Percentiles rank a stretch among this genome's conserved stretches.
These are phyloP conservation scores for Saitoella complicata DNA, from an alignment of 805 yeast species.

Conservation along the genomic window DNA sequence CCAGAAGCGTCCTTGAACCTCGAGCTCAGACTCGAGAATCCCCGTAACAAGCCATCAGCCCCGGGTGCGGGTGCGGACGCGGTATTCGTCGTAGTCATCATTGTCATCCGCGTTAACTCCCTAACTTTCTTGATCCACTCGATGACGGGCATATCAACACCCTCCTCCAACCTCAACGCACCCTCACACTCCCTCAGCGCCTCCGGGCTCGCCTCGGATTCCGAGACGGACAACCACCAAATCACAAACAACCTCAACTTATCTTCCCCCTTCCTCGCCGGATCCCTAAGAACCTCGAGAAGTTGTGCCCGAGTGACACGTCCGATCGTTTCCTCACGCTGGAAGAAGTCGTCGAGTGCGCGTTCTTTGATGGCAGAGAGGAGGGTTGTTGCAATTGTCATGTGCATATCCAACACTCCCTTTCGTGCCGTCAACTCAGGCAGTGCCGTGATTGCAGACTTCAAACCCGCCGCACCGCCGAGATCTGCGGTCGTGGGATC, in stretches of 20 bases:
- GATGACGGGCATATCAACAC: slow-evolving; percentile 40
- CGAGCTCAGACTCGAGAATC: slow-evolving; percentile 58
- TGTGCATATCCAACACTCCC: slow-evolving; percentile 82
- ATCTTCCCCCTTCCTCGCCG: slow-evolving; percentile 47
- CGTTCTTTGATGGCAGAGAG: slow-evolving; percentile 74
- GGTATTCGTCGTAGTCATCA: slow-evolving; percentile 20
- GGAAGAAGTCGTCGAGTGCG: slow-evolving; percentile 77
- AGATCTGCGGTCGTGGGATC: slow-evolving; percentile 24
- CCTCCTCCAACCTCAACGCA: slow-evolving; percentile 39
- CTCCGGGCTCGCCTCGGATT: no score
- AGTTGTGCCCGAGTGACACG: slow-evolving; percentile 35
- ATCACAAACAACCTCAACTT: slow-evolving; percentile 80
- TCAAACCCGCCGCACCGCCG: slow-evolving; percentile 25
- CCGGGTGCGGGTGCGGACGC: slow-evolving; percentile 17
- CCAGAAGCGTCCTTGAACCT: slow-evolving; percentile 62
- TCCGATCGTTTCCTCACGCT: slow-evolving; percentile 69
- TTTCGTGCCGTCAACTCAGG: slow-evolving; percentile 88
- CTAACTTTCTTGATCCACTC: slow-evolving; percentile 65
- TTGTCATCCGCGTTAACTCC: slow-evolving; percentile 43
- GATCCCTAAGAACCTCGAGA: slow-evolving; percentile 33
- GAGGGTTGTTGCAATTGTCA: slow-evolving; percentile 79
- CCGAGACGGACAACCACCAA: slow-evolving; percentile 30
- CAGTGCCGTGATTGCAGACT: slow-evolving; percentile 67
- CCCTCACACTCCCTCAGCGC: slow-evolving; percentile 38
- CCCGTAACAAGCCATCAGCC: slow-evolving; percentile 24